Percentiles rank a stretch among this genome's conserved stretches.
Conservation (phyloP, 2,329 filamentous ascomycete species). For the Arthrobotrys musiformis region DNA sequence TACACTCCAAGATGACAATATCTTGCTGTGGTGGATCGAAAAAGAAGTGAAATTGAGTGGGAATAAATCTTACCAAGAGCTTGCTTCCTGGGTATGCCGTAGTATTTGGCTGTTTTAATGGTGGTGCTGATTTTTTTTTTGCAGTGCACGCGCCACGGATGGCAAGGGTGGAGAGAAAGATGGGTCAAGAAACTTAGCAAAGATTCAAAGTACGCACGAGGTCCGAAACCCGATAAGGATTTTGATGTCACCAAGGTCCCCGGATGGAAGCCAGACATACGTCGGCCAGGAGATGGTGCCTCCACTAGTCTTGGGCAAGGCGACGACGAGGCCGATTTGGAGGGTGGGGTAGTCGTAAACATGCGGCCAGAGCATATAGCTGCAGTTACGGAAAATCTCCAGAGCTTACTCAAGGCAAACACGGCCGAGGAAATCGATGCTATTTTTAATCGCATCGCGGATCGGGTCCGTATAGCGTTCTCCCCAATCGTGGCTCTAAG, state of each 20-base stretch:
- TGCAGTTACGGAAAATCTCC: constrained; percentile 8
- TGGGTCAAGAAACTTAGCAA: constrained; percentile 57
- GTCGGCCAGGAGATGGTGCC: constrained; percentile 10
- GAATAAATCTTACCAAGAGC: constrained; percentile 54
- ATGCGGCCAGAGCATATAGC: constrained; percentile 19
- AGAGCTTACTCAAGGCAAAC: neutral
- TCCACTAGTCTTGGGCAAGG: neutral
- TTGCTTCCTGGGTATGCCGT: constrained; percentile 54
- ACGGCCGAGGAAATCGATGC: neutral
- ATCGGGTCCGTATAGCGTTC: neutral
- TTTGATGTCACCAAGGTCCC: constrained; percentile 43
- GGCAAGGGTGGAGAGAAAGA: constrained; percentile 58
- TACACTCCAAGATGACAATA: constrained; percentile 57
- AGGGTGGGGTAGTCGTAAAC: neutral
- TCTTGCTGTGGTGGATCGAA: constrained; percentile 56
- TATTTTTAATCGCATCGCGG: constrained; percentile 24
- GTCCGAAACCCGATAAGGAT: constrained; percentile 8
- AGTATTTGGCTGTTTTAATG: neutral
- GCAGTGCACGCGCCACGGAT: constrained; percentile 56
- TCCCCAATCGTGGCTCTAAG: neutral
- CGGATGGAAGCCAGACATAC: constrained; percentile 36
- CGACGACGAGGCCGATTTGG: neutral
- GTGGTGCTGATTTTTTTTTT: no score
- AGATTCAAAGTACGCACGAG: constrained; percentile 8
- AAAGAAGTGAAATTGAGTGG: constrained; percentile 39